Base-by-base conservation (phyloP, 148 eudicot genomes). In the Pouteria glomerata region DNA sequence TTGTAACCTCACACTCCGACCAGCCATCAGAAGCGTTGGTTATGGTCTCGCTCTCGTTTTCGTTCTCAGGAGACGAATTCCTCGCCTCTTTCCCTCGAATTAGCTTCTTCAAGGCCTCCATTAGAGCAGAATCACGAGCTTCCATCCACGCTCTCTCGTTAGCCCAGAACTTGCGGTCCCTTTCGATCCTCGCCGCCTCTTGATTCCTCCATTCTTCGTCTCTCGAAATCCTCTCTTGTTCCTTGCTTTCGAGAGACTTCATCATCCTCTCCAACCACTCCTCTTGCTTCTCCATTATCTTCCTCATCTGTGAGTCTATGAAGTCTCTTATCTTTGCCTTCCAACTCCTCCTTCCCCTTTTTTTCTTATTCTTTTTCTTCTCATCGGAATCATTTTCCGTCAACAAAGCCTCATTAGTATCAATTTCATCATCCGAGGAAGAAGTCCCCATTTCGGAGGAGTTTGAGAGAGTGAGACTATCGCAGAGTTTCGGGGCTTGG, bases 201-300 rank as follows among this genome's bases (percentile, higher is more conserved):
- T 90, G 87, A 67, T 85, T 90, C 81, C 88, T 82, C 98, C 95
- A 93, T 29, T 85, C 92, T 29, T 89, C 97, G 66, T 90, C 98
- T 68, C 94, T 83, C 29, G 60, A 13, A 50, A 78, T 56, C 76
- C 98, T 90, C 78, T 93, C 97, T 62, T 77, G 72, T 71, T 93
- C 98, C 41, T 87, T 86, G 6, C 70, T 60, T 35, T 93, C 97
- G 6, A 93, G 73, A 3, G 88, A 81, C 24, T 41, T 83, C 87
- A 87, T 75, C 84, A 89, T 87, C 52, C 78, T 87, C 52, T 90
- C 92, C 30, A 90, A 63, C 92, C 92, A 88, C 2, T 77, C 78
- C 41, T 93, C 98, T 75, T 93, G 97, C 62, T 85, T 93, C 57
- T 87, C 97, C 91, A 93, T 89, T n/a, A 93, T 30, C 67, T 82